phyloP scores from a whole-genome alignment of 2,329 filamentous ascomycete genomes.

The Xylariales sp. region DNA sequence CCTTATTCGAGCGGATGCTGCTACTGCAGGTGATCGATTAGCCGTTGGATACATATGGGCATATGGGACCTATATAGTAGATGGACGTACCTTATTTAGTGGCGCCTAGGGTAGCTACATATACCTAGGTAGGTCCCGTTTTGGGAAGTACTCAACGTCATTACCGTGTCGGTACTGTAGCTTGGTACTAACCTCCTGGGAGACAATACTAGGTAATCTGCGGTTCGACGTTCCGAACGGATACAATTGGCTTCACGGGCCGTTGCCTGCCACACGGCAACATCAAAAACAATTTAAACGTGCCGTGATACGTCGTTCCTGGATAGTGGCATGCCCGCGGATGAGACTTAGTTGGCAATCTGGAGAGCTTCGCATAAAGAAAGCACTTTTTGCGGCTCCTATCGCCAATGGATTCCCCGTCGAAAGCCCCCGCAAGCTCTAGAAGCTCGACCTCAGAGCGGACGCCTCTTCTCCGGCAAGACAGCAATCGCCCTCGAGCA shows the following conservation, averaged over 20 bases:
- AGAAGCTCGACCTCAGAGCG: conserved; percentile 44
- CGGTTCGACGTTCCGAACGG: conserved; percentile 3
- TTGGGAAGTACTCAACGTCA: conserved; percentile 35
- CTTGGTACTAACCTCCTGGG: neutral
- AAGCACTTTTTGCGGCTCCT: conserved; percentile 11
- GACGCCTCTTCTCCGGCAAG: conserved; percentile 50
- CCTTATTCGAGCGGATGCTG: neutral
- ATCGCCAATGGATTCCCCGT: conserved; percentile 44
- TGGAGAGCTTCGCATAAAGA: conserved; percentile 8
- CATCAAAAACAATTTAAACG: neutral
- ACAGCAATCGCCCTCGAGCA: conserved; percentile 56
- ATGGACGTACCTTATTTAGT: neutral
- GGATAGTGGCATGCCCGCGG: conserved; percentile 13
- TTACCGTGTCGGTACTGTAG: conserved; percentile 20
- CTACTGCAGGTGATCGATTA: conserved; percentile 12
- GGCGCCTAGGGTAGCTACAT: conserved; percentile 8
- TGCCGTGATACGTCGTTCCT: conserved; percentile 16
- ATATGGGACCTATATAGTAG: too few relatives aligned
- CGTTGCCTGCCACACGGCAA: conserved; percentile 18
- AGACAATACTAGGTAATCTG: neutral
- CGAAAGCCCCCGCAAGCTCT: conserved; percentile 42
- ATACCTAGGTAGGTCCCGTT: conserved; percentile 2
- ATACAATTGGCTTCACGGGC: conserved; percentile 11
- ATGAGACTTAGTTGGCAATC: conserved; percentile 6
- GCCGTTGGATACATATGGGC: neutral